Conservation (phyloP, 345 rosid species). For the Corymbia maculata region DNA sequence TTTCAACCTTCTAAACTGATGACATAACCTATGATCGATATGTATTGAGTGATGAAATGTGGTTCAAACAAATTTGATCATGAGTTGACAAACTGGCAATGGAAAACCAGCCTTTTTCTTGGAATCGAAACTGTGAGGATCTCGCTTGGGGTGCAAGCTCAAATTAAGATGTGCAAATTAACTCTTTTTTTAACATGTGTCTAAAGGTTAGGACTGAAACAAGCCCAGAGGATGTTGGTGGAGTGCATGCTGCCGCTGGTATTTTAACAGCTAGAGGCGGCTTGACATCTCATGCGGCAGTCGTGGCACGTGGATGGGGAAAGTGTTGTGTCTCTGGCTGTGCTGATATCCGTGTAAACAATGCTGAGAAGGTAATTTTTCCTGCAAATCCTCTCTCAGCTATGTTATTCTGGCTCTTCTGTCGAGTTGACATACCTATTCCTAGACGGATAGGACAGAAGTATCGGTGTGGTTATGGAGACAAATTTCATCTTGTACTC, state of each 20-base stretch:
- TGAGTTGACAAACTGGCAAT: not conserved
- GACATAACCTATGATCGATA: not conserved
- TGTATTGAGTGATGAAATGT: not conserved
- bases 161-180: not conserved
- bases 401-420: not conserved
- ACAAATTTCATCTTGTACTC: not conserved
- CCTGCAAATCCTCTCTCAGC: not conserved
- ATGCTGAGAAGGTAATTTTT: conserved; percentile 51
- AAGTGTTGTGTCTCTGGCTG: conserved; percentile 95
- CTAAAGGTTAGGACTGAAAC: conserved; percentile 83
- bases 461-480: not conserved
- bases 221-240: conserved; percentile 98
- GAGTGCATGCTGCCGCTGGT: conserved; percentile 92
- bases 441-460: not conserved
- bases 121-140: not conserved
- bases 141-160: not conserved
- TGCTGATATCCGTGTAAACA: conserved; percentile 66
- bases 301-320: conserved; percentile 98
- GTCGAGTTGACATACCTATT: not conserved
- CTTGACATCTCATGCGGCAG: conserved; percentile 99
- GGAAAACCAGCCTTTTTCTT: not conserved
- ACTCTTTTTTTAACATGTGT: not conserved
- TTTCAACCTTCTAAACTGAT: not conserved
- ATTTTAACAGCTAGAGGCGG: conserved; percentile 96
- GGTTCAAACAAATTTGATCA: not conserved